Evolutionary conservation across 2,329 filamentous ascomycete species (phyloP).

Genomic region (Fusarium clavum): DNA sequence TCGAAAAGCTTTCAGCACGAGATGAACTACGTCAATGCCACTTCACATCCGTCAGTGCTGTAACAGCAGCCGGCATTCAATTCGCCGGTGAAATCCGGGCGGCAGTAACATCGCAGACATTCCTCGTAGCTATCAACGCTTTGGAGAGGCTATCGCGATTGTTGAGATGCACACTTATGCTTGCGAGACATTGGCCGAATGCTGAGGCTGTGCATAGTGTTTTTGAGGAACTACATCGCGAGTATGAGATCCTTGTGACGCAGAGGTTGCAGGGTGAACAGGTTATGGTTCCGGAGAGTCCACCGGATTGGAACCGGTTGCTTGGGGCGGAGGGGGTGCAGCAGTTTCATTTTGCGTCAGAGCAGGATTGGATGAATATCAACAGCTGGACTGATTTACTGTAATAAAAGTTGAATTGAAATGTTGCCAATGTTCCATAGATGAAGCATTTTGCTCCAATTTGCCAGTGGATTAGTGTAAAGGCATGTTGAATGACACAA

Average conservation of each 20-base stretch:
- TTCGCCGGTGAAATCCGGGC: constrained; percentile 42
- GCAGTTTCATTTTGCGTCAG: constrained; percentile 32
- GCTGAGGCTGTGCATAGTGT: constrained; percentile 45
- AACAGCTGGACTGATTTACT: constrained; percentile 42
- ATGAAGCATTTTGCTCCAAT: too few species aligned
- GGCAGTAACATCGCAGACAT: constrained; percentile 31
- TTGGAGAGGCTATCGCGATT: constrained; percentile 36
- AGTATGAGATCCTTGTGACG: constrained; percentile 41
- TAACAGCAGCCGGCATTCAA: constrained; percentile 43
- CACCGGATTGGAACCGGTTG: constrained; percentile 43
- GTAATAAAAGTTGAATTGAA: background rate
- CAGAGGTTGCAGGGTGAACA: constrained; percentile 43
- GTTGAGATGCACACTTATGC: constrained; percentile 27
- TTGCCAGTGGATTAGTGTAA: too few species aligned
- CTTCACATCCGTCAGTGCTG: constrained; percentile 43
- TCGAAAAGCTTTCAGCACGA: constrained; percentile 36
- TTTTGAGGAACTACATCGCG: constrained; percentile 42
- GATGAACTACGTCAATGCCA: constrained; percentile 42
- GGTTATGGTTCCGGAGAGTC: constrained; percentile 41
- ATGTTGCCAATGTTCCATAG: too few species aligned
- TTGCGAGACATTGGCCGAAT: constrained; percentile 42
- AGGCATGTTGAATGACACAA: too few species aligned
- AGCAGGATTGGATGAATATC: constrained; percentile 45
- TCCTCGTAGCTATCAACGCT: constrained; percentile 40
- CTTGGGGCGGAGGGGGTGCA: constrained; percentile 36